Base-by-base conservation (phyloP, 805 yeast species). In the Jamesozyma lodderae region DNA sequence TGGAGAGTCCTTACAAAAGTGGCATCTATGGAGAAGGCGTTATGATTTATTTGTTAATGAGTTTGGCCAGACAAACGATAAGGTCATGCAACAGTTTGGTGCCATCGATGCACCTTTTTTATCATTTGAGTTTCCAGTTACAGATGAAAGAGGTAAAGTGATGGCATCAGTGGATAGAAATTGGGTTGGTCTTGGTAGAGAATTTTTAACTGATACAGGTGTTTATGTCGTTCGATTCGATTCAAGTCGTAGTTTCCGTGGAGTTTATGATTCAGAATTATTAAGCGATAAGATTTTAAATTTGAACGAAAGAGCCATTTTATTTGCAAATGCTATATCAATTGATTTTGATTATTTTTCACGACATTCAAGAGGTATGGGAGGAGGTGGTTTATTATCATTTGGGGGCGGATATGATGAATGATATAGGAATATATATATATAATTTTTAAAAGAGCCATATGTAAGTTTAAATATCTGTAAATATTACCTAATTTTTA, bases 271-370 rank as follows among this genome's bases (percentile, higher is more conserved):
- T 2, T 52, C 56, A 13, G 51, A 48, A 20, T 14, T 33, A 22
- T 20, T 55, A 22, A 28, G 76, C 64, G 30, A 53, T 25, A 27
- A 55, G 33, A 57, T 69, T 1, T 59, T 92, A 60, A 73, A 79
- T 4, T 62, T 86, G 31, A 94, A 82, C 55, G 83, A 92, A 59
- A 73, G 95, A 47, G 95, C 96, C 0, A 77, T 87, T 1, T 53
- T 92, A 58, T 66, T 92, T 39, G 95, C 86, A 0, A 83, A 81
- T 43, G 95, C 96, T 0, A 80, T 92, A 1, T 81, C 94, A 41
- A 81, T 92, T 43, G 98, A 92, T 60, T 92, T 86, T 60, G 98
- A 92, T 62, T 92, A 88, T 63, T 92, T 92, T 61, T 84, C 95
- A n/a, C 73, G 97, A 57, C 96, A 88, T 57, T 79, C 90, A 15